Conservation (phyloP, 2,329 filamentous ascomycete species). For the Alternaria tenuissima region DNA sequence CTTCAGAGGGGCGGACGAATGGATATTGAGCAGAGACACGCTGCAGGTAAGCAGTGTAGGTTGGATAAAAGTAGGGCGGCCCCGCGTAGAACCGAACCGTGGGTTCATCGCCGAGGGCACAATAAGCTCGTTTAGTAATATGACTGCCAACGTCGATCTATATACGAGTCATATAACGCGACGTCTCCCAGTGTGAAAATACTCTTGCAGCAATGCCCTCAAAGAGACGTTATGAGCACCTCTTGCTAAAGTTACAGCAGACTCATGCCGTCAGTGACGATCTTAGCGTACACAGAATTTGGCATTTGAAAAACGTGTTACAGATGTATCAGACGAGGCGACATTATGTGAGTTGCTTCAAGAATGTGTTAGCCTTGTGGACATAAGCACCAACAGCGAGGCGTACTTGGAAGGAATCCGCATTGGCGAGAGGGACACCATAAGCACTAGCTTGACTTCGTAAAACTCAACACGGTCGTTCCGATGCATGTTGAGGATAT, state of each 20-base stretch:
- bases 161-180: not conserved
- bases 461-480: conserved; percentile 16
- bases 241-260: not conserved
- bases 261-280: not conserved
- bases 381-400: not conserved
- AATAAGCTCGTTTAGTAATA: not conserved
- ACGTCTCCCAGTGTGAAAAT: not conserved
- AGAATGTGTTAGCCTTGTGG: not conserved
- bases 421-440: not conserved
- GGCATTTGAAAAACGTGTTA: not conserved
- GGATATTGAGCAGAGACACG: not conserved
- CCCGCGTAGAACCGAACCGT: not conserved
- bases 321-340: not conserved
- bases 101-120: not conserved
- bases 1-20: not conserved
- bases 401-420: not conserved
- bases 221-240: not conserved
- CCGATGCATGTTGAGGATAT: conserved; percentile 37
- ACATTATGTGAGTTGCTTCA: not conserved
- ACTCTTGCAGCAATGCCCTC: not conserved
- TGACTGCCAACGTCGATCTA: not conserved
- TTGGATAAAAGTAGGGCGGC: not conserved
- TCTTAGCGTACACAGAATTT: not conserved
- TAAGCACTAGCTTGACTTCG: conserved; percentile 15
- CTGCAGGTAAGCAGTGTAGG: not conserved